These are phyloP conservation scores for Catharanthus roseus DNA, from an alignment of 257 asterid species.

Conservation along the genomic window DNA sequence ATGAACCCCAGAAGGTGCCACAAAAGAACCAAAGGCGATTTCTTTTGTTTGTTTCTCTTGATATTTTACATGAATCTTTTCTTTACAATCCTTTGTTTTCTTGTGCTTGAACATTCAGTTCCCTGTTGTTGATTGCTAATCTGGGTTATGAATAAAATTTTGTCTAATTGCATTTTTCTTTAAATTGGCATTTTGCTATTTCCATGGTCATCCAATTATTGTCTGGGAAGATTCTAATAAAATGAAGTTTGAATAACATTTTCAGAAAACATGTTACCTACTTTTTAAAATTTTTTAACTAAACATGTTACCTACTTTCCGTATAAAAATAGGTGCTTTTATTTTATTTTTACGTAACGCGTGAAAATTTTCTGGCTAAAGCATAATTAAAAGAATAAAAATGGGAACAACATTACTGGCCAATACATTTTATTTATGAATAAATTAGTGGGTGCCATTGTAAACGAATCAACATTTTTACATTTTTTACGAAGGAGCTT, in stretches of 20 bases:
- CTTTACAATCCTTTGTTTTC: not conserved
- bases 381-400: too few relatives aligned
- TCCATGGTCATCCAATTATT: not conserved
- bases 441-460: too few relatives aligned
- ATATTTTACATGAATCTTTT: not conserved
- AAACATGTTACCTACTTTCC: too few relatives aligned
- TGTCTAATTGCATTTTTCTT: not conserved
- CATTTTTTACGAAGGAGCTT: too few relatives aligned
- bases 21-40: not conserved
- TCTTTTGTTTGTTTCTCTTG: not conserved
- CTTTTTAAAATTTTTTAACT: too few relatives aligned
- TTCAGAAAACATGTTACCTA: not conserved
- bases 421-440: too few relatives aligned
- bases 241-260: not conserved
- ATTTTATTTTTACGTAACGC: too few relatives aligned
- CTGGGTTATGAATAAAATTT: not conserved
- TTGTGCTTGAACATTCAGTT: not conserved
- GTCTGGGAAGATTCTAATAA: not conserved
- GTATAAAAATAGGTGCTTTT: too few relatives aligned
- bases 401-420: too few relatives aligned
- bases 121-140: not conserved
- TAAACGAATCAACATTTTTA: too few relatives aligned
- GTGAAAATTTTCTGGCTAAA: too few relatives aligned
- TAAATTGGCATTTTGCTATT: not conserved
- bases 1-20: not conserved